Evolutionary conservation across 2,329 filamentous ascomycete species (phyloP).

Genomic region (Curvularia verruculosa): DNA sequence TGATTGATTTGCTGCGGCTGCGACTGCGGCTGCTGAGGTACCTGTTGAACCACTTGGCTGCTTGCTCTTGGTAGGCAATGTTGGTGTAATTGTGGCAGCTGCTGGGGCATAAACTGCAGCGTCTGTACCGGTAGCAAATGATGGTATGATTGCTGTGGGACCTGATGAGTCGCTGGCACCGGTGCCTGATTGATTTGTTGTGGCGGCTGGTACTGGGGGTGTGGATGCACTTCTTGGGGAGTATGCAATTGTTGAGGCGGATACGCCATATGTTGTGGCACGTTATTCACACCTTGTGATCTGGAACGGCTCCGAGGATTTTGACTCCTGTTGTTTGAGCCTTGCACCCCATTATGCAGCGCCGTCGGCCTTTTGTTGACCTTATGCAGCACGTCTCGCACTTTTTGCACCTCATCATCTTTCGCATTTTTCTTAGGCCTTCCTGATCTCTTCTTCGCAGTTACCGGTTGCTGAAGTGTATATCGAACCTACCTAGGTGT

Average conservation of each 20-base stretch:
- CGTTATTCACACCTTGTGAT: background rate
- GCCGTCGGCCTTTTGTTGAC: background rate
- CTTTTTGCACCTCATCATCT: background rate
- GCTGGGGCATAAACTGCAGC: too few species aligned
- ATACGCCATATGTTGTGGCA: background rate
- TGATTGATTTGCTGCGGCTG: too few species aligned
- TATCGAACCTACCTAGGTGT: background rate
- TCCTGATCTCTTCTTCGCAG: background rate
- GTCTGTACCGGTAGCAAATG: too few species aligned
- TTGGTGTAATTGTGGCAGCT: background rate
- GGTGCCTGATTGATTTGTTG: background rate
- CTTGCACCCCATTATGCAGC: background rate
- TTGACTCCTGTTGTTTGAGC: background rate
- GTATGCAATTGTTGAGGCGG: background rate
- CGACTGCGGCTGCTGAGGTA: background rate
- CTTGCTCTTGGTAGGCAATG: background rate
- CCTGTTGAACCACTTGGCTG: too few species aligned
- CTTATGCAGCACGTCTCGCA: background rate
- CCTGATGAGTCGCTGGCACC: too few species aligned
- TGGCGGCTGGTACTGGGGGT: background rate
- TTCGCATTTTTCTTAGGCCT: background rate
- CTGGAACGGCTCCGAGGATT: background rate
- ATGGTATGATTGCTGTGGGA: too few species aligned
- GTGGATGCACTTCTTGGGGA: background rate
- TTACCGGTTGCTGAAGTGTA: background rate